A percentile compares a stretch with the other conserved stretches of the same genome.
phyloP scores from a whole-genome alignment of 768 basidiomycete species.

The Rhizopogon roseolus region DNA sequence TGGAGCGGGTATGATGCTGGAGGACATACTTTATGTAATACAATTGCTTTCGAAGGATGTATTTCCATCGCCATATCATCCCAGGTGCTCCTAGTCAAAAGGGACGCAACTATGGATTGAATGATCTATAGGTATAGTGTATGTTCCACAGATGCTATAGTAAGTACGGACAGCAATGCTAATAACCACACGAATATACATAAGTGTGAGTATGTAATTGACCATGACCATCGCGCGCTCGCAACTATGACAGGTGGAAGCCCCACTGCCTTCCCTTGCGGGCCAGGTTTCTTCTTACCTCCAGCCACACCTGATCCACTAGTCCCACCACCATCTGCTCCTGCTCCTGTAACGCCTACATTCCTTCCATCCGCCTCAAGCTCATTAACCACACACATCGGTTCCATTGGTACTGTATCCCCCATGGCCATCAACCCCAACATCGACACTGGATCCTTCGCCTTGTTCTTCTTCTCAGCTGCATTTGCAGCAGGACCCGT shows the following conservation, averaged over 20 bases:
- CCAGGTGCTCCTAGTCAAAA: too few species aligned
- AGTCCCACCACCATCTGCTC: background rate
- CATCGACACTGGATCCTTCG: slow-evolving; percentile 18
- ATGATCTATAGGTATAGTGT: slow-evolving; percentile 32
- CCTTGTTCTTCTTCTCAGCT: slow-evolving; percentile 58
- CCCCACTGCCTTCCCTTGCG: slow-evolving; percentile 17
- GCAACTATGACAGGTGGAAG: slow-evolving; percentile 31
- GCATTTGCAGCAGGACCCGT: slow-evolving; percentile 35
- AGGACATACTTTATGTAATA: too few species aligned
- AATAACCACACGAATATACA: slow-evolving; percentile 8
- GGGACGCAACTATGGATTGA: slow-evolving; percentile 16
- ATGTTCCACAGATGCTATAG: slow-evolving; percentile 4
- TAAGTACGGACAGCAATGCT: background rate
- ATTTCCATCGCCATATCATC: too few species aligned
- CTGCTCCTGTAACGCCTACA: slow-evolving; percentile 2
- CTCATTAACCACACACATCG: slow-evolving; percentile 12
- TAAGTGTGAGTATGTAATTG: slow-evolving; percentile 1
- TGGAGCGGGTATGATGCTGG: slow-evolving; percentile 28
- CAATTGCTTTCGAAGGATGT: too few species aligned
- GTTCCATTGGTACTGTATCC: slow-evolving; percentile 17
- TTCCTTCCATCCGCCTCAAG: slow-evolving; percentile 8
- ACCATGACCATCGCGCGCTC: slow-evolving; percentile 21
- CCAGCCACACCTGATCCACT: slow-evolving; percentile 7
- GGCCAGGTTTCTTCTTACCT: slow-evolving; percentile 6
- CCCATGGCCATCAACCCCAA: slow-evolving; percentile 4